Evolutionary conservation across 2,329 filamentous ascomycete genomes (phyloP).

Genomic region (Paraconiothyrium brasiliense): DNA sequence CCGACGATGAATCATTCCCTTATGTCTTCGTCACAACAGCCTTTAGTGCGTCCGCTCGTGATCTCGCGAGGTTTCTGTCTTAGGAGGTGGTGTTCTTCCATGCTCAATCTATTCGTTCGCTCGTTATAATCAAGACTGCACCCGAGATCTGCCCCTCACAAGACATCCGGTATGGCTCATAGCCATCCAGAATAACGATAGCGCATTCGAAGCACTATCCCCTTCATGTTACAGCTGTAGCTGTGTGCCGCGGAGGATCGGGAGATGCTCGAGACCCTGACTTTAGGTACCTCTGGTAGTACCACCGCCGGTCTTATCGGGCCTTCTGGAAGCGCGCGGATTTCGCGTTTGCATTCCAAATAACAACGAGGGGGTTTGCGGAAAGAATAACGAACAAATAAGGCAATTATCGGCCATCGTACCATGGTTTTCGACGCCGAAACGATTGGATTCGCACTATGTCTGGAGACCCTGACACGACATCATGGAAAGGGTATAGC

Average conservation of each 20-base stretch:
- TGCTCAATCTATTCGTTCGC: not conserved
- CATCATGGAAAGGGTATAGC: slow-evolving; percentile 30
- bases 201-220: not conserved
- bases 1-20: not conserved
- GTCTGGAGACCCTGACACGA: slow-evolving; percentile 17
- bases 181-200: not conserved
- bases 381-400: not conserved
- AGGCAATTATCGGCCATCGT: not conserved
- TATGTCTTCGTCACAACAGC: not conserved
- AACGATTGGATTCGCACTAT: slow-evolving; percentile 9
- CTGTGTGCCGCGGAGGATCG: not conserved
- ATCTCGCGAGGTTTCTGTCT: too few relatives aligned
- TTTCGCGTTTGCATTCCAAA: slow-evolving; percentile 4
- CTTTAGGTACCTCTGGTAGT: not conserved
- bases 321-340: not conserved
- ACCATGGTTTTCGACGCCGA: not conserved
- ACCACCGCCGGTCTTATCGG: not conserved
- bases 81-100: not conserved
- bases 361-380: not conserved
- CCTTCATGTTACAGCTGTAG: not conserved
- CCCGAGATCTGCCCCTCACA: not conserved
- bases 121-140: not conserved
- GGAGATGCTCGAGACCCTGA: not conserved
- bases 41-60: too few relatives aligned
- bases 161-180: not conserved